These are phyloP conservation scores for Glaciozyma martinii DNA, from an alignment of 768 basidiomycete species.

Conservation along the genomic window DNA sequence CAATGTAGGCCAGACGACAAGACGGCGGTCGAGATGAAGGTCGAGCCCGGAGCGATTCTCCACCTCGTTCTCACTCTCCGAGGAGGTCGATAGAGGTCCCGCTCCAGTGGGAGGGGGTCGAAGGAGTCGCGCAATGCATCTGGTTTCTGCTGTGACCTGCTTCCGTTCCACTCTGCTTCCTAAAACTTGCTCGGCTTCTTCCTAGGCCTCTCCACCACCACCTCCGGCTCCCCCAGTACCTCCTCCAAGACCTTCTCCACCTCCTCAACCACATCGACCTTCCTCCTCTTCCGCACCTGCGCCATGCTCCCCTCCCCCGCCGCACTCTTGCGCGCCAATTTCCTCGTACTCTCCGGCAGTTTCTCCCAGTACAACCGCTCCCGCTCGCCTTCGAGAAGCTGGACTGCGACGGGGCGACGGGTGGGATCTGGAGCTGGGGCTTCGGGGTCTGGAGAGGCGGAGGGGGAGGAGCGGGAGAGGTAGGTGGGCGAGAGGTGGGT, in stretches of 20 bases:
- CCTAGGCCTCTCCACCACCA: not conserved
- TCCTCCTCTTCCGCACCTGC: slow-evolving; percentile 1
- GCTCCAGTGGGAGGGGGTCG: too few relatives aligned
- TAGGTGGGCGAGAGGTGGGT: slow-evolving; percentile 4
- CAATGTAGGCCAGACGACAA: slow-evolving; percentile 75
- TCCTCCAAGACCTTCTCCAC: not conserved
- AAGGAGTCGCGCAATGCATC: too few relatives aligned
- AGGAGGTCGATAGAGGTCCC: slow-evolving; percentile 59
- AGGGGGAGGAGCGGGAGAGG: slow-evolving; percentile 2
- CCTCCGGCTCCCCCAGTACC: not conserved
- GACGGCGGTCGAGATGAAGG: slow-evolving; percentile 72
- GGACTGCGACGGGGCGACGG: slow-evolving; percentile 7
- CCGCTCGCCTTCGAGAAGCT: slow-evolving; percentile 3
- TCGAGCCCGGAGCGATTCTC: slow-evolving; percentile 73
- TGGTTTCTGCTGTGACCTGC: too few relatives aligned
- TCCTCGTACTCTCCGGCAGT: slow-evolving; percentile 17
- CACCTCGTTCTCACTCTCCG: slow-evolving; percentile 93
- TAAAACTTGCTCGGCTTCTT: not conserved
- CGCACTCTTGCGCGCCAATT: slow-evolving; percentile 2
- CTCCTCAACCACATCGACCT: not conserved
- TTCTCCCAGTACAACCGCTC: slow-evolving; percentile 21
- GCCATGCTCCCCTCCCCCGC: not conserved
- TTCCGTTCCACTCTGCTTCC: too few relatives aligned
- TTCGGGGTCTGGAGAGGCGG: not conserved
- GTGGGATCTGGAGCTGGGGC: too few relatives aligned